Conservation (phyloP, 2,329 filamentous ascomycete genomes). For the Sphaerulina musiva region DNA sequence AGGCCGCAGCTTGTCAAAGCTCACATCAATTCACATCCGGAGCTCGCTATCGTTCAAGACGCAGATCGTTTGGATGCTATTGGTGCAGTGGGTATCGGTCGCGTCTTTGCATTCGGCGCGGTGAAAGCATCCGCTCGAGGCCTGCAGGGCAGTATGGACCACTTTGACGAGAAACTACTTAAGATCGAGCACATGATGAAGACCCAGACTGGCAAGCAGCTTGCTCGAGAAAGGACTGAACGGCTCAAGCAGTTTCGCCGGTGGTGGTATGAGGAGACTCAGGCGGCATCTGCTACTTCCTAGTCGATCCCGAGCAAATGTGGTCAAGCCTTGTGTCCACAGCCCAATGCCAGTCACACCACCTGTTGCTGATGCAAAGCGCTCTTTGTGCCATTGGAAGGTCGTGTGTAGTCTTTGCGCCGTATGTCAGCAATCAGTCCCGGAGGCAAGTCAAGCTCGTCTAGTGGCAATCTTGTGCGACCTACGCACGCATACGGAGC, state of each 20-base stretch:
- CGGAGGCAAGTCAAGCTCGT: not conserved
- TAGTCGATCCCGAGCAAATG: not conserved
- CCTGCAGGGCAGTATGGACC: slow-evolving; percentile 61
- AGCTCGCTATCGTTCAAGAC: slow-evolving; percentile 82
- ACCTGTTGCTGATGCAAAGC: not conserved
- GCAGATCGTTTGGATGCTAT: slow-evolving; percentile 89
- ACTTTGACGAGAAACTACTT: slow-evolving; percentile 72
- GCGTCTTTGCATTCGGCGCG: slow-evolving; percentile 70
- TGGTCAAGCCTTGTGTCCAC: no score
- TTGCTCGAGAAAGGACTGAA: slow-evolving; percentile 46
- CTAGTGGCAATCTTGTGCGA: not conserved
- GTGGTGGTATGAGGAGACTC: slow-evolving; percentile 51
- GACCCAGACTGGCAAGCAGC: slow-evolving; percentile 46
- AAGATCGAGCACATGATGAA: slow-evolving; percentile 57
- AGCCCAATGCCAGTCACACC: not conserved
- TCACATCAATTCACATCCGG: slow-evolving; percentile 61
- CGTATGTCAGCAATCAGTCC: not conserved
- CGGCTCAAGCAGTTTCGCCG: slow-evolving; percentile 44
- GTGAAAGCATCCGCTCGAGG: slow-evolving; percentile 48
- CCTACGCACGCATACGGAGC: not conserved
- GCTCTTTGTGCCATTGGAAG: not conserved
- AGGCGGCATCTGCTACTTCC: not conserved
- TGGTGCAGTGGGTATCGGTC: slow-evolving; percentile 74
- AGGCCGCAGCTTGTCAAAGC: slow-evolving; percentile 54
- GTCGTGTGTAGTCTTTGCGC: not conserved